These are phyloP conservation scores for Penicillium hordei DNA, from an alignment of 2,329 filamentous ascomycete species.

Conservation along the genomic window DNA sequence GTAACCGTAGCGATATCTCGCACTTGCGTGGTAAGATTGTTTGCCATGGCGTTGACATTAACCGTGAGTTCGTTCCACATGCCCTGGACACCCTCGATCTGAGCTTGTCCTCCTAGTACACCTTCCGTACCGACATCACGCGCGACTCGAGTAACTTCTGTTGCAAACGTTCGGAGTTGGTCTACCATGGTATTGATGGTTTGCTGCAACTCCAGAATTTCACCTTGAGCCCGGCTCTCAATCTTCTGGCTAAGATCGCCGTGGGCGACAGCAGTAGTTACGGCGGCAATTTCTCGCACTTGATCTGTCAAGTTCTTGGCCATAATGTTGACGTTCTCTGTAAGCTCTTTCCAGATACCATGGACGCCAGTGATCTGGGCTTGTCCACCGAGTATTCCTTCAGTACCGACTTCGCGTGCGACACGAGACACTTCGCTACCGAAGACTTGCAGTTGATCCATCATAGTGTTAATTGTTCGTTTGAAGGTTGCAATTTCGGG, in stretches of 20 bases:
- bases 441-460: slow-evolving; percentile 95
- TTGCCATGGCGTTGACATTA: slow-evolving; percentile 85
- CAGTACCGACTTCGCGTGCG: slow-evolving; percentile 92
- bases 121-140: slow-evolving; percentile 83
- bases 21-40: slow-evolving; percentile 83
- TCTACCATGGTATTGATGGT: slow-evolving; percentile 91
- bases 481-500: slow-evolving; percentile 98
- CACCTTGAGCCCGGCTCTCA: slow-evolving; percentile 74
- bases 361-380: slow-evolving; percentile 91
- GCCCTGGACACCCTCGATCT: slow-evolving; percentile 79
- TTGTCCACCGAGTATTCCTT: slow-evolving; percentile 90
- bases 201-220: slow-evolving; percentile 79
- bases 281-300: slow-evolving; percentile 81
- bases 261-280: slow-evolving; percentile 79
- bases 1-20: slow-evolving; percentile 86
- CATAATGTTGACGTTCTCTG: slow-evolving; percentile 85
- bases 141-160: slow-evolving; percentile 78
- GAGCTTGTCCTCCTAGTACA: slow-evolving; percentile 77
- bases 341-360: slow-evolving; percentile 96
- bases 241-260: slow-evolving; percentile 84
- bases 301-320: slow-evolving; percentile 79
- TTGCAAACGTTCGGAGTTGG: slow-evolving; percentile 78
- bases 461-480: slow-evolving; percentile 98
- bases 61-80: slow-evolving; percentile 88
- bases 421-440: slow-evolving; percentile 94